Evolutionary conservation across 306 rosid genomes (phyloP), one percentile per base, ranked within the genome.

Genomic region (Mucuna pruriens): DNA sequence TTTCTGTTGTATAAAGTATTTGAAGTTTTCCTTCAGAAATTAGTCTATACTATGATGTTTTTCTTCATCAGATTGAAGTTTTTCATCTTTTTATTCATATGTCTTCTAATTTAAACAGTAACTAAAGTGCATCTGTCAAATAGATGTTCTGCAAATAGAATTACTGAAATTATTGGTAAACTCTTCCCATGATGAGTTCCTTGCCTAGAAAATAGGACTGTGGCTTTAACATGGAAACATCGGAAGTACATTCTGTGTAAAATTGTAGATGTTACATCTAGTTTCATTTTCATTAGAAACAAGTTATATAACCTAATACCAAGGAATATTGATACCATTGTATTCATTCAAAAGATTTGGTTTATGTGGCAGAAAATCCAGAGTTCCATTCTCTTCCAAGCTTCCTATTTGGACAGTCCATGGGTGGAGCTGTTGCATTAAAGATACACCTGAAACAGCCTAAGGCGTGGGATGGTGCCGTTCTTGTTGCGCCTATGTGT

Each of bases 401-500:
- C 85, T 95, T 93, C 83, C 91, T 93, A 68, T 89, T 95, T 69
- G 99, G 98, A 64, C 85, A 93, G 84, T 95, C 99, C 20, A 25
- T 95, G 96, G 99, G 98, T 70, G 99, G 98, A 84, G 99, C 99
- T 75, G 93, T 95, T 79, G 91, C 91, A 60, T 80, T 95, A 63
- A 91, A 91, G 89, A 76, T 84, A 16, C 98, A 95, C 86, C 81
- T 90, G 57, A 95, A 95, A 82, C 96, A 93, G 71, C 96, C 97
- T 45, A 86, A 63, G 57, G 90, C 81, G 13, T 93, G 99, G 99
- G 87, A 77, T 70, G 99, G 99, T 15, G 99, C 99, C 34, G 15
- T 95, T 85, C 97, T 95, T 79, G 94, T 86, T 55, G 99, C 98
- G 61, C 99, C 99, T 3, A 95, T 95, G 99, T 95, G 99, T 88